Evolutionary conservation across 139 green algal species (phyloP).

Genomic region (Micromonas pusilla): DNA sequence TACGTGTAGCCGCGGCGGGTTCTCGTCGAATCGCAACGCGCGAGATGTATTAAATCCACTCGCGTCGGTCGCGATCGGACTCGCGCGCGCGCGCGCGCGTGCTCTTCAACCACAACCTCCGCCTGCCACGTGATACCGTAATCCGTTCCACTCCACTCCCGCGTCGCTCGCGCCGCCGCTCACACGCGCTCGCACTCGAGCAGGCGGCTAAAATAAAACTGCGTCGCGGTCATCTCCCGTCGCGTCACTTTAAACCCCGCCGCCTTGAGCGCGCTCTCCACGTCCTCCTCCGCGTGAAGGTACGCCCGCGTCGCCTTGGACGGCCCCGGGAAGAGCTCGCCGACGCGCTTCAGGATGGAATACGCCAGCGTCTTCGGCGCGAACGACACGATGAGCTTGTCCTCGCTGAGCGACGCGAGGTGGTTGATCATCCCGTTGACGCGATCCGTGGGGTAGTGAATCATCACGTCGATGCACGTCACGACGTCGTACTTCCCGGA

Average conservation of each 20-base stretch:
- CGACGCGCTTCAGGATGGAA: conserved; percentile 68
- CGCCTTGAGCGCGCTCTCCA: conserved; percentile 74
- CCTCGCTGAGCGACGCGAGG: conserved; percentile 72
- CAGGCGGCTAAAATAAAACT: conserved; percentile 96
- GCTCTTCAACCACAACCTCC: no score
- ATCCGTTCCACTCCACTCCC: background rate
- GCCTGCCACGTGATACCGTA: no score
- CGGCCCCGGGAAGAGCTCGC: conserved; percentile 93
- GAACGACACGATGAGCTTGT: conserved; percentile 90
- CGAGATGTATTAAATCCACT: no score
- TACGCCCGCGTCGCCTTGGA: conserved; percentile 94
- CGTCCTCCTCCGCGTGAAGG: conserved; percentile 87
- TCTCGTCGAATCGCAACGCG: no score
- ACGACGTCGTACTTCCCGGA: conserved; percentile 86
- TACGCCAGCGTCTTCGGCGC: conserved; percentile 69
- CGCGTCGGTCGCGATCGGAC: no score
- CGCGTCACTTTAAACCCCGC: conserved; percentile 66
- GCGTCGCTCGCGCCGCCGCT: background rate
- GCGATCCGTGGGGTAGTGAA: conserved; percentile 97
- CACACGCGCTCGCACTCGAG: conserved; percentile 51
- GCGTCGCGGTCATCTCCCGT: conserved; percentile 94
- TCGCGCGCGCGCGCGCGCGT: no score
- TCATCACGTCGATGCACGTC: conserved; percentile 96
- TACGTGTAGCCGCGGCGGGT: no score
- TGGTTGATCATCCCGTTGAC: conserved; percentile 88